phyloP scores from a whole-genome alignment of 2,329 filamentous ascomycete genomes.

The Saccharata proteae region DNA sequence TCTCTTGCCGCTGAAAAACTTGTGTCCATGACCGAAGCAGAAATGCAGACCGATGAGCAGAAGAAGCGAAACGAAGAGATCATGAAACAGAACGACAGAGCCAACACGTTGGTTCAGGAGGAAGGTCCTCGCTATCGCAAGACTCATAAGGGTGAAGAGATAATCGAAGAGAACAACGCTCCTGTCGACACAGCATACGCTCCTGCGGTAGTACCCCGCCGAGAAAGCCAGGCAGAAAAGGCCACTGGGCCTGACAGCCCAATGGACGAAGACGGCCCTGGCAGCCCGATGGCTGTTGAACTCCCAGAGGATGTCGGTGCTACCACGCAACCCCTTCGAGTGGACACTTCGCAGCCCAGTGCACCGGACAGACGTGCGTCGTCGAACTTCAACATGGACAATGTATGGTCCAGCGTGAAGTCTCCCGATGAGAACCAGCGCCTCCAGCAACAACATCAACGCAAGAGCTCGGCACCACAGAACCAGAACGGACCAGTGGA shows the following conservation, averaged over 20 bases:
- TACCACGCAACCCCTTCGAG: constrained; percentile 15
- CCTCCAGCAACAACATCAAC: constrained; percentile 35
- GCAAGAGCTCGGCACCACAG: constrained; percentile 28
- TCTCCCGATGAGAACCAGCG: constrained; percentile 48
- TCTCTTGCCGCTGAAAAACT: constrained; percentile 62
- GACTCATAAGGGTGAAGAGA: constrained; percentile 5
- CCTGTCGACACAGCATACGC: constrained; percentile 35
- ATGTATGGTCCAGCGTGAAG: constrained; percentile 72
- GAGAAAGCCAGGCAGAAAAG: constrained; percentile 16
- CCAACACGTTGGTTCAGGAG: constrained; percentile 66
- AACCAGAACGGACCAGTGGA: constrained; percentile 29
- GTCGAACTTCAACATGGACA: constrained; percentile 67
- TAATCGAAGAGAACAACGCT: constrained; percentile 19
- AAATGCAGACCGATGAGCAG: constrained; percentile 84
- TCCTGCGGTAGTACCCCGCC: constrained; percentile 21
- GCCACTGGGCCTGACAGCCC: constrained; percentile 13
- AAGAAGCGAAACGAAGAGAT: constrained; percentile 66
- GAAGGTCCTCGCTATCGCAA: constrained; percentile 57
- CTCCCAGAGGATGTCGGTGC: constrained; percentile 21
- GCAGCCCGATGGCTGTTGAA: constrained; percentile 17
- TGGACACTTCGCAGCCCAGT: constrained; percentile 20
- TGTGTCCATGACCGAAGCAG: constrained; percentile 77
- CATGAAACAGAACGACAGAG: constrained; percentile 67
- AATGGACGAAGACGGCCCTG: constrained; percentile 11
- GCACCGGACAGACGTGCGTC: constrained; percentile 38